These are phyloP conservation scores for Phlyctochytrium planicorne DNA, from an alignment of 192 early-diverging fungal species.

Conservation along the genomic window DNA sequence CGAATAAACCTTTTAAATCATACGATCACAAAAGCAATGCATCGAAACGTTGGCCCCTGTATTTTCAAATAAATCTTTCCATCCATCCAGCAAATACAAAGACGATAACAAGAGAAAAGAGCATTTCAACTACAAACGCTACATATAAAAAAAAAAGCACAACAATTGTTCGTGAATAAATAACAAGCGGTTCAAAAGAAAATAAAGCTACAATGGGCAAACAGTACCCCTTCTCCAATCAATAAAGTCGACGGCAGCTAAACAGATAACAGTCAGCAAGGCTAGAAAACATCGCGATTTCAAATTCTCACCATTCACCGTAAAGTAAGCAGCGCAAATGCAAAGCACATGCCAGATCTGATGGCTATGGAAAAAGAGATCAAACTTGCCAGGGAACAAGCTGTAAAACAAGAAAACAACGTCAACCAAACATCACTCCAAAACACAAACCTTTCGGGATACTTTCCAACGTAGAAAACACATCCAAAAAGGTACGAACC, in stretches of 20 bases:
- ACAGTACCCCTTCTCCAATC: not conserved
- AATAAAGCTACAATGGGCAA: too few species aligned
- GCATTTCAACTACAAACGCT: too few species aligned
- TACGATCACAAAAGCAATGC: too few species aligned
- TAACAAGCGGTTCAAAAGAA: too few species aligned
- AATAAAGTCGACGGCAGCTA: not conserved
- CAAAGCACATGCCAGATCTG: constrained; percentile 91
- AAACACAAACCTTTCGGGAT: constrained; percentile 66
- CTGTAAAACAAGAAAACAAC: not conserved
- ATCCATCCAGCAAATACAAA: too few species aligned
- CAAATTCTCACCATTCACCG: constrained; percentile 11
- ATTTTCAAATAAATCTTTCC: too few species aligned
- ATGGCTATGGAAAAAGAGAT: constrained; percentile 75
- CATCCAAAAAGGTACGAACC: constrained; percentile 74
- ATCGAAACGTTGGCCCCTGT: too few species aligned
- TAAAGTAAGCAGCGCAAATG: constrained; percentile 59
- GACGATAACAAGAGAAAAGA: too few species aligned
- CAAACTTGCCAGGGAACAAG: constrained; percentile 80
- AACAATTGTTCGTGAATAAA: too few species aligned
- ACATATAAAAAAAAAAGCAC: too few species aligned
- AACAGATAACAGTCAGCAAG: not conserved
- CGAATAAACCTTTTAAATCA: too few species aligned
- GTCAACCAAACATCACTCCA: not conserved
- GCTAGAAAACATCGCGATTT: not conserved
- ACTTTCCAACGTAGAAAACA: constrained; percentile 76